A percentile compares a stretch with the other conserved stretches of the same genome.
Conservation (phyloP, 768 basidiomycete species). For the Mycena polygramma region DNA sequence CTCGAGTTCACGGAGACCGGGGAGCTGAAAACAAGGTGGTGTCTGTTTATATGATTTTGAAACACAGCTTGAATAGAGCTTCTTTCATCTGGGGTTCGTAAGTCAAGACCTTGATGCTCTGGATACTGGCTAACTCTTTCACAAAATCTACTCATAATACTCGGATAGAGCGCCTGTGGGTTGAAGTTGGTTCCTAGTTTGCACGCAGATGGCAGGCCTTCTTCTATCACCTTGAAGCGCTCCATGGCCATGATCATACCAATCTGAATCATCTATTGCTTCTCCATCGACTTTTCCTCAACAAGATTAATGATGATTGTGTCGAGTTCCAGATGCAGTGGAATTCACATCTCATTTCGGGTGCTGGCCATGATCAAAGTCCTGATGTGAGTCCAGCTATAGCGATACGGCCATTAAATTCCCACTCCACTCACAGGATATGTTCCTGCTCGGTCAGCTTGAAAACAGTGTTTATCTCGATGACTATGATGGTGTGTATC, state of each 20-base stretch:
- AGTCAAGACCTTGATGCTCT: not conserved
- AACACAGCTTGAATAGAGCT: constrained; percentile 36
- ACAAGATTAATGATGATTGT: constrained; percentile 23
- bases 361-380: constrained; percentile 32
- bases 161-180: constrained; percentile 25
- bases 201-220: constrained; percentile 27
- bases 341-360: constrained; percentile 42
- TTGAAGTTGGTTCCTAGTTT: constrained; percentile 32
- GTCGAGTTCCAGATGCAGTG: constrained; percentile 35
- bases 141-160: constrained; percentile 21
- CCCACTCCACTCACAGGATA: constrained; percentile 2
- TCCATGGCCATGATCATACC: constrained; percentile 12
- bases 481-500: constrained; percentile 26
- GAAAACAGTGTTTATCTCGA: constrained; percentile 22
- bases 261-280: constrained; percentile 26
- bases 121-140: not conserved
- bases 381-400: constrained; percentile 11
- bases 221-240: constrained; percentile 25
- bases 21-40: constrained; percentile 46
- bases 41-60: constrained; percentile 43
- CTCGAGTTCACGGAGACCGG: constrained; percentile 40
- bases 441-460: constrained; percentile 15
- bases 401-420: no score
- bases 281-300: constrained; percentile 20
- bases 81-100: constrained; percentile 30